phyloP scores from a whole-genome alignment of 352 stramenopile species.

The Hyaloperonospora brassicae region DNA sequence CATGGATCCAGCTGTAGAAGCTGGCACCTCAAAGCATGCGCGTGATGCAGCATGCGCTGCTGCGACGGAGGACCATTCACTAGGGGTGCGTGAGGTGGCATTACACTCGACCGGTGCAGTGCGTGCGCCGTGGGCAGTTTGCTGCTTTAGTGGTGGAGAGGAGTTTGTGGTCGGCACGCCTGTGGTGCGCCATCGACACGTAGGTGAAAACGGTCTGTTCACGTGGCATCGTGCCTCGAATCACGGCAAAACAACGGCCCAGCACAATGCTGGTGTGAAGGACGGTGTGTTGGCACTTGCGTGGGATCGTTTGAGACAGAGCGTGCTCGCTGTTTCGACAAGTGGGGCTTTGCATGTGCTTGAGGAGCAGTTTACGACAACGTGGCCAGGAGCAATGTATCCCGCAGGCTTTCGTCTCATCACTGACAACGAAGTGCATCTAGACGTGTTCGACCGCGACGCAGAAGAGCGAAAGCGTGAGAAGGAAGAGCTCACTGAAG shows the following conservation, averaged over 20 bases:
- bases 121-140: slow-evolving; percentile 62
- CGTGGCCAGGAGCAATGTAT: slow-evolving; percentile 81
- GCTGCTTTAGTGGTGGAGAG: slow-evolving; percentile 56
- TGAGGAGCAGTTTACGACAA: slow-evolving; percentile 66
- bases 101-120: slow-evolving; percentile 63
- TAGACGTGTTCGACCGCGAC: slow-evolving; percentile 32
- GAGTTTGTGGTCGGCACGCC: slow-evolving; percentile 67
- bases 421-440: slow-evolving; percentile 69
- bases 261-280: slow-evolving; percentile 72
- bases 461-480: slow-evolving; percentile 26
- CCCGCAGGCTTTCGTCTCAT: slow-evolving; percentile 69
- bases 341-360: slow-evolving; percentile 58
- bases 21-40: background rate
- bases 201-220: slow-evolving; percentile 75
- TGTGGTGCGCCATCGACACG: slow-evolving; percentile 67
- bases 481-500: slow-evolving; percentile 23
- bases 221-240: slow-evolving; percentile 52
- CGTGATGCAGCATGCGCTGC: slow-evolving; percentile 1
- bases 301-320: slow-evolving; percentile 50
- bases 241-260: slow-evolving; percentile 29
- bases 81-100: slow-evolving; percentile 36
- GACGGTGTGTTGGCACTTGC: slow-evolving; percentile 54
- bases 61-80: slow-evolving; percentile 3
- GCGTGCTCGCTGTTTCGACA: slow-evolving; percentile 56
- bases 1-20: slow-evolving; percentile 5